phyloP scores from a whole-genome alignment of 192 early-diverging fungal species.

The Lobosporangium transversale region DNA sequence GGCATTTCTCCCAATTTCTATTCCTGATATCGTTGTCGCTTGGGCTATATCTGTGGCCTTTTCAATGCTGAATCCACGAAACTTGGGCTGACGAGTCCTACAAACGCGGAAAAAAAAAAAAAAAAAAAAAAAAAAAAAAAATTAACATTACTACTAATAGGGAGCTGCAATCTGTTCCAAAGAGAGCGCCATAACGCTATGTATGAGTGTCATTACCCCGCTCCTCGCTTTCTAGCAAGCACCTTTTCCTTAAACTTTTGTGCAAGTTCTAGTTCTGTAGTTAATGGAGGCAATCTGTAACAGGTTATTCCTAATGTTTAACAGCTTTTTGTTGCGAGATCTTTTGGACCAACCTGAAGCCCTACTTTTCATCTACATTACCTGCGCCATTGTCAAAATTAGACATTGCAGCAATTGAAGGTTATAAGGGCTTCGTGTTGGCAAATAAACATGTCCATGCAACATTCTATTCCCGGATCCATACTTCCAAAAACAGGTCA shows the following conservation, averaged over 20 bases:
- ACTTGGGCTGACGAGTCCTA: constrained; percentile 42
- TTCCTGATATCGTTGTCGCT: not conserved
- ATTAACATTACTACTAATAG: not conserved
- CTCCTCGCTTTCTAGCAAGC: constrained; percentile 36
- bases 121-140: not conserved
- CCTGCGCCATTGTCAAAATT: constrained; percentile 11
- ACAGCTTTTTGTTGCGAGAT: too few species aligned
- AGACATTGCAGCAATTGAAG: too few species aligned
- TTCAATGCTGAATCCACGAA: constrained; percentile 31
- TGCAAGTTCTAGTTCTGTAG: constrained; percentile 20
- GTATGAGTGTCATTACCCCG: constrained; percentile 15
- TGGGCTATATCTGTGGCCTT: not conserved
- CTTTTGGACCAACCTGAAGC: too few species aligned
- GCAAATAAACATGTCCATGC: too few species aligned
- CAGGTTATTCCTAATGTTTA: too few species aligned
- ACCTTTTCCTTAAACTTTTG: constrained; percentile 36
- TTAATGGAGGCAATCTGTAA: too few species aligned
- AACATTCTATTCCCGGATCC: too few species aligned
- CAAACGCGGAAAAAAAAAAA: not conserved
- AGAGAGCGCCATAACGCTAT: too few species aligned
- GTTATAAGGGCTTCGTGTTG: too few species aligned
- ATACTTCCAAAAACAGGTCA: too few species aligned
- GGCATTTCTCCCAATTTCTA: not conserved
- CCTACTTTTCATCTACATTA: not conserved
- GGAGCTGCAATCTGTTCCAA: not conserved